Conservation (phyloP, 2,329 filamentous ascomycete species). For the Fusarium burgessii region DNA sequence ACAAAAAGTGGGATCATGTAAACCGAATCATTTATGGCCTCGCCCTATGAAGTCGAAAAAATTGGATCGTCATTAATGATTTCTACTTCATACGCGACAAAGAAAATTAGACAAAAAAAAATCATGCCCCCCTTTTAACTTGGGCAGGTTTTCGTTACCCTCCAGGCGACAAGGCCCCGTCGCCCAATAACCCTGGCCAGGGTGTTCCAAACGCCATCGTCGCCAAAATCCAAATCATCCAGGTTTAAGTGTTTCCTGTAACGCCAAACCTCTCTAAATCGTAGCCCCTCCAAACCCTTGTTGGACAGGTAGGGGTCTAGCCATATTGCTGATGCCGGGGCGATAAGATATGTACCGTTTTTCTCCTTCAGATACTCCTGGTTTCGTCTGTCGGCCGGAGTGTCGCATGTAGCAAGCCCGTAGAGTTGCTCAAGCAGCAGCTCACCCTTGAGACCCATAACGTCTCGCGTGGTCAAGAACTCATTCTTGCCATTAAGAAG, state of each 20-base stretch:
- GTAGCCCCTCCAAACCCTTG: conserved; percentile 69
- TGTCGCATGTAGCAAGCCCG: conserved; percentile 72
- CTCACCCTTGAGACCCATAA: conserved; percentile 77
- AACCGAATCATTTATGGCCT: conserved; percentile 16
- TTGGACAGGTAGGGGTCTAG: conserved; percentile 72
- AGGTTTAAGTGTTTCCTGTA: conserved; percentile 77
- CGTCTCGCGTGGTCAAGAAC: conserved; percentile 75
- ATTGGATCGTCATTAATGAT: conserved; percentile 36
- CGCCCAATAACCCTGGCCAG: conserved; percentile 74
- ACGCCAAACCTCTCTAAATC: conserved; percentile 78
- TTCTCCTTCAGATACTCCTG: conserved; percentile 69
- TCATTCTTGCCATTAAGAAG: conserved; percentile 81
- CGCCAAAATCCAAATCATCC: conserved; percentile 83
- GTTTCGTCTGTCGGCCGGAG: conserved; percentile 66
- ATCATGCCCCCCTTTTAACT: conserved; percentile 27
- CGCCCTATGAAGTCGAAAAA: conserved; percentile 18
- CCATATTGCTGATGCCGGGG: conserved; percentile 78
- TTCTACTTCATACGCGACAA: conserved; percentile 33
- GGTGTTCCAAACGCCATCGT: conserved; percentile 81
- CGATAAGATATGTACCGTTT: conserved; percentile 77
- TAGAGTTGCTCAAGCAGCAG: conserved; percentile 69
- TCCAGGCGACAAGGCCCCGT: conserved; percentile 71
- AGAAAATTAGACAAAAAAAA: conserved; percentile 1
- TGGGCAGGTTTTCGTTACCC: conserved; percentile 71
- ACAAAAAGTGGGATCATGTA: conserved; percentile 2